Evolutionary conservation across 306 rosid species (phyloP), one percentile per base, ranked within the genome.

Genomic region (Sechiopsis laciniata): DNA sequence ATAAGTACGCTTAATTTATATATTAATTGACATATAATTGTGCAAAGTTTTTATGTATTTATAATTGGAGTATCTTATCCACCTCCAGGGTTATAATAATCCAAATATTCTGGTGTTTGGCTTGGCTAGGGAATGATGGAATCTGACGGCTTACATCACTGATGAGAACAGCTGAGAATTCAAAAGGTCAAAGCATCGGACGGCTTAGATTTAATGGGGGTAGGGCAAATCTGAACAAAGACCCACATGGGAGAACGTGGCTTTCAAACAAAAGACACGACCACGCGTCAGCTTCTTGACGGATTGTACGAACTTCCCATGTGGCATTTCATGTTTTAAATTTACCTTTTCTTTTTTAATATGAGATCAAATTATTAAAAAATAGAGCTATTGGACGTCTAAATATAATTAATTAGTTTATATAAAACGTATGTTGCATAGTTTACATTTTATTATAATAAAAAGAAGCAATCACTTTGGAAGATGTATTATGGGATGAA

Each of bases 171-270:
- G 32, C 32, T 26, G 32, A 26, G 32, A 26, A 26, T 26, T 3
- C 32, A n/a, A 26, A 26, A 26, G 37, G 74, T 69, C 74, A 69
- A 69, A 69, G 46, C 58, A 70, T 70, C 16, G 59, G 45, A 70
- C 10, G 74, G 74, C 3, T 21, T 57, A 51, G 74, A 51, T 70
- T 24, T 51, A 14, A 46, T 2, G n/a, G 40, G 17, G 52, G 26
- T 10, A 32, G n/a, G n/a, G 54, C 37, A 35, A 35, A 8, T 66
- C 55, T 66, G 55, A 84, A 82, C 87, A 86, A 37, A 29, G 54
- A 16, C 53, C 74, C 95, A 90, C 96, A 84, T 90, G 96, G 83
- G 76, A 32, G 77, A 86, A 85, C 95, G 57, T 90, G 94, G 57
- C 51, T 32, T 63, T 59, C 66, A 74, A 48, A 17, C 29, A 12